phyloP scores from a whole-genome alignment of 331 rosid genomes.

The Pyracantha coccinea region DNA sequence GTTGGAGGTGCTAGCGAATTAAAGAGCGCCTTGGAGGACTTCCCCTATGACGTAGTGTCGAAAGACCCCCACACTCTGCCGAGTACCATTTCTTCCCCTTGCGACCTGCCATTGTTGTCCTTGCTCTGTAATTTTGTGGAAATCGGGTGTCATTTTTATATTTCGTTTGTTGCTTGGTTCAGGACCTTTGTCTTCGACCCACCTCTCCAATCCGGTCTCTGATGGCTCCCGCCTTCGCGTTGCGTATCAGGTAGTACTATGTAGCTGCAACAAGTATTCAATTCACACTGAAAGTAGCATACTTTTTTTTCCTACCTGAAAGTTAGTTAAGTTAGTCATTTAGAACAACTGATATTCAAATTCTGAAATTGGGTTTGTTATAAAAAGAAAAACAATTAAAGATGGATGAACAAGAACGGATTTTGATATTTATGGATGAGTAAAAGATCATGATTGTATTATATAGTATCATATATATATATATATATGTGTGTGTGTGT shows the following conservation, averaged over 20 bases:
- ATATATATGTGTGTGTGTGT: background rate
- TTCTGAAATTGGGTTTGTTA: background rate
- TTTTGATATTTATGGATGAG: background rate
- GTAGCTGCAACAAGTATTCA: background rate
- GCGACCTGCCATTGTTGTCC: background rate
- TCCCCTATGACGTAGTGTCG: conserved; percentile 29
- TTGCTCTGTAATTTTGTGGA: background rate
- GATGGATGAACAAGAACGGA: background rate
- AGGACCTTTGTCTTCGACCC: conserved; percentile 74
- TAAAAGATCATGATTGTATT: background rate
- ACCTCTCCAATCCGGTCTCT: conserved; percentile 35
- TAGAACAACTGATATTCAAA: background rate
- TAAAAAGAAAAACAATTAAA: too few relatives aligned
- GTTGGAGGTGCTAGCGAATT: conserved; percentile 19
- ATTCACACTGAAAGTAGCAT: background rate
- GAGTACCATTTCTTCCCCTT: conserved; percentile 21
- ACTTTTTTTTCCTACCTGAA: background rate
- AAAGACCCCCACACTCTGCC: conserved; percentile 53
- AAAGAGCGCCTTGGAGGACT: conserved; percentile 8
- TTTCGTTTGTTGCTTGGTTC: conserved; percentile 10
- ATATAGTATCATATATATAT: too few relatives aligned
- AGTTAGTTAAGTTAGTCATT: background rate
- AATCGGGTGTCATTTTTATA: background rate
- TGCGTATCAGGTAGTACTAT: conserved; percentile 66
- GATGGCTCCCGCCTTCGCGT: conserved; percentile 76